A percentile compares a stretch with the other conserved stretches of the same genome.
phyloP scores from a whole-genome alignment of 2,329 filamentous ascomycete genomes.

The Orbilia ellipsospora region DNA sequence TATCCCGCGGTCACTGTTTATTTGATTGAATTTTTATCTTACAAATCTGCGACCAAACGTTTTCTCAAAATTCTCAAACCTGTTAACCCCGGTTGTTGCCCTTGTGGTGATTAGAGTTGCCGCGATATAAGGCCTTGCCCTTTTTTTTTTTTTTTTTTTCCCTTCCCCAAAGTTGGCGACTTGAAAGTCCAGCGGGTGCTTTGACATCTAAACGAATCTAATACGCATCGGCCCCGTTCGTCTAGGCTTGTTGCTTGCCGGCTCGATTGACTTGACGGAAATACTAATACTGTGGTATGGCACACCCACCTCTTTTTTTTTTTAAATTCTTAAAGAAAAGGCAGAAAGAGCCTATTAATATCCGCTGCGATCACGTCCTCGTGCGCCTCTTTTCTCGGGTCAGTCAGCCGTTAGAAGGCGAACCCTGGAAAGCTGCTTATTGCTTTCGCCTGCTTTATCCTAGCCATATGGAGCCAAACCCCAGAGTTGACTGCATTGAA shows the following conservation, averaged over 20 bases:
- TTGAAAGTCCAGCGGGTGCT: slow-evolving; percentile 49
- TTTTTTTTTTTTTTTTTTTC: slow-evolving; percentile 6
- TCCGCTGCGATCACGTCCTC: slow-evolving; percentile 54
- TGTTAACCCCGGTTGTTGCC: too few relatives aligned
- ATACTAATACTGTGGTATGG: slow-evolving; percentile 33
- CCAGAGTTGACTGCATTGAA: slow-evolving; percentile 55
- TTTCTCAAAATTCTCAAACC: too few relatives aligned
- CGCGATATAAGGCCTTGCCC: slow-evolving; percentile 33
- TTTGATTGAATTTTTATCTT: too few relatives aligned
- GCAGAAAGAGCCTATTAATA: slow-evolving; percentile 53
- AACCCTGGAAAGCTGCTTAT: slow-evolving; percentile 54
- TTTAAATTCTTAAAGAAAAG: slow-evolving; percentile 13
- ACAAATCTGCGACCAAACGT: too few relatives aligned
- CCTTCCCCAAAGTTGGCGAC: slow-evolving; percentile 16
- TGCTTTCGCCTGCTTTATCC: slow-evolving; percentile 55
- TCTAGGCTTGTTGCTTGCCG: slow-evolving; percentile 38
- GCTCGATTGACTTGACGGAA: slow-evolving; percentile 30
- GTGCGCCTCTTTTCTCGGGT: slow-evolving; percentile 55
- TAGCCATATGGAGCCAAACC: slow-evolving; percentile 56
- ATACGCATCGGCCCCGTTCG: slow-evolving; percentile 47
- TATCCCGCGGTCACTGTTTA: slow-evolving; percentile 13
- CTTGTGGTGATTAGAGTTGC: slow-evolving; percentile 5
- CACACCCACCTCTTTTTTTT: slow-evolving; percentile 28
- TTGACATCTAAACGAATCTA: slow-evolving; percentile 38
- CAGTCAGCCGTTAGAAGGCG: slow-evolving; percentile 53